These are phyloP conservation scores for Tylopilus sp. DNA, from an alignment of 1,284 basidiomycete species.

Conservation along the genomic window DNA sequence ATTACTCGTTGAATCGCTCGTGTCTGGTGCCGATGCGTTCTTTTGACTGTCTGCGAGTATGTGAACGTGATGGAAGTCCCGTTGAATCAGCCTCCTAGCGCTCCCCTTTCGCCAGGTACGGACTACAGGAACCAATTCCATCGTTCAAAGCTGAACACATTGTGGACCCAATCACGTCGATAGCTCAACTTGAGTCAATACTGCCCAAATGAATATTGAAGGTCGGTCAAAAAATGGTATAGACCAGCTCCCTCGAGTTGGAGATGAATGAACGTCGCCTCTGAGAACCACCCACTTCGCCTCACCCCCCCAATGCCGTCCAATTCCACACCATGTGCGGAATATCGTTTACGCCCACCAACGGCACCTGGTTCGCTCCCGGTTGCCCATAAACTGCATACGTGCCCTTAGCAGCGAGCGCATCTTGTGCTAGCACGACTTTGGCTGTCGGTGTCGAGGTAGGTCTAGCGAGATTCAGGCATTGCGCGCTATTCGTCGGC, in stretches of 20 bases:
- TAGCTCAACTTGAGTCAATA: too few relatives aligned
- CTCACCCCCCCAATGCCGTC: conserved; percentile 15
- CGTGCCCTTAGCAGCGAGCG: not conserved
- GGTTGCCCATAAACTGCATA: conserved; percentile 19
- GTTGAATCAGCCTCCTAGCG: too few relatives aligned
- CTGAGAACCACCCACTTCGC: not conserved
- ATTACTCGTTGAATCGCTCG: too few relatives aligned
- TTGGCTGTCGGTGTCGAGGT: conserved; percentile 28
- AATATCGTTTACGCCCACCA: conserved; percentile 20
- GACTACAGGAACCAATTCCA: too few relatives aligned
- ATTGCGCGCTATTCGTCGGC: conserved; percentile 23
- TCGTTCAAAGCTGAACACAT: too few relatives aligned
- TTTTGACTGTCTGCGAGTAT: too few relatives aligned
- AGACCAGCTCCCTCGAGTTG: not conserved
- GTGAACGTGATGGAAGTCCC: too few relatives aligned
- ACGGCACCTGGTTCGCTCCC: conserved; percentile 4
- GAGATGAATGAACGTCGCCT: not conserved
- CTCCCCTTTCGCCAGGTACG: too few relatives aligned
- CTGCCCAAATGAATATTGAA: too few relatives aligned
- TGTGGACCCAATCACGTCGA: too few relatives aligned
- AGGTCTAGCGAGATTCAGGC: conserved; percentile 24
- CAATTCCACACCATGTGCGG: conserved; percentile 26
- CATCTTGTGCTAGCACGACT: conserved; percentile 10
- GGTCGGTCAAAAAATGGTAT: too few relatives aligned
- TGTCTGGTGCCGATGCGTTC: too few relatives aligned